Evolutionary conservation across 2,329 filamentous ascomycete genomes (phyloP), one percentile per base, ranked within the genome.

Genomic region (Ophiostoma sp.): DNA sequence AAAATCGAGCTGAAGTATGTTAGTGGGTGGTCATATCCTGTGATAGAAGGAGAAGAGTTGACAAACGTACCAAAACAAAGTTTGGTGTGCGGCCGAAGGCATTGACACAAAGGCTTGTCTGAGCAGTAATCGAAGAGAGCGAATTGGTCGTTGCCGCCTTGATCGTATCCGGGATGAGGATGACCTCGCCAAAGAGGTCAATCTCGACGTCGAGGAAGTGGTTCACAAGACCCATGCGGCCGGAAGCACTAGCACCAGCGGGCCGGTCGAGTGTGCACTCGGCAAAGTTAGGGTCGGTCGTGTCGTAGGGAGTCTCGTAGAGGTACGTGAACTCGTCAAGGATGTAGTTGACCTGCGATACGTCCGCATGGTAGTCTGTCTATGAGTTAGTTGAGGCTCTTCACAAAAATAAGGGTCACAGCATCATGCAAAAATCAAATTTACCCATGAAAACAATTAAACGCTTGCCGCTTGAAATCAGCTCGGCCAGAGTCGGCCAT

Each of bases 241-340:
- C 80, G 25, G 79, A 77, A 0, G 83, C 78, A 42, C 82, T 79
- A 28, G 80, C 82, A 0, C 79, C 80, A 0, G 79, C 69, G 0
- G 93, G 93, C 8, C 92, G 87, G 78, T 92, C 86, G 2, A 93
- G 85, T 12, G 83, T 83, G 82, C 93, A 95, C 57, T 86, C 87
- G 78, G 89, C 89, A 78, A 92, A 90, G 19, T 83, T 83, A 0
- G 86, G 81, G 69, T 87, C 82, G 0, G 86, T 87, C 75, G 90
- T 89, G 76, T 92, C 89, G 81, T 87, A 95, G 0, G 87, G 85
- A 61, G 92, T 95, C 80, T 95, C 93, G 83, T 92, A 94, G 76
- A 91, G 87, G 64, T 71, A 73, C 31, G 83, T 81, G 78, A 90
- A 92, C 79, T 92, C 86, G 78, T 88, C 84, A 72, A 92, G 83